phyloP scores from a whole-genome alignment of 2,329 filamentous ascomycete species.

The Alternaria gansuensis region DNA sequence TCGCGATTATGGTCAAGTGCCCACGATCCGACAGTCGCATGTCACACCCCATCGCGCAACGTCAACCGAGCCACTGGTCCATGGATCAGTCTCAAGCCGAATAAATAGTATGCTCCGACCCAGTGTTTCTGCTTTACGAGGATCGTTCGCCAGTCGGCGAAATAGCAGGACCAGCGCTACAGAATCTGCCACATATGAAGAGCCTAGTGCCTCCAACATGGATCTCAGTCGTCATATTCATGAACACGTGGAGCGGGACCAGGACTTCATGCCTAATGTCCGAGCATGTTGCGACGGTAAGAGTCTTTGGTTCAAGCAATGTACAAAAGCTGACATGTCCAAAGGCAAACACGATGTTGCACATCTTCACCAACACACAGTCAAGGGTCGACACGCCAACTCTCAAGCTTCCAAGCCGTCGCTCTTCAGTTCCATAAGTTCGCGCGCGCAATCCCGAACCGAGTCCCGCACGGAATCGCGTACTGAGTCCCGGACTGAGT shows the following conservation, averaged over 20 bases:
- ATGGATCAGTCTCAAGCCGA: constrained; percentile 58
- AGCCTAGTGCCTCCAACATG: constrained; percentile 74
- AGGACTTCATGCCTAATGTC: constrained; percentile 89
- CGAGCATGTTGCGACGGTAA: constrained; percentile 96
- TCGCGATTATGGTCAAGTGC: constrained; percentile 52
- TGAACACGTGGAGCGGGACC: constrained; percentile 77
- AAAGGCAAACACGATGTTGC: constrained; percentile 62
- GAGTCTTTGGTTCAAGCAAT: constrained; percentile 45
- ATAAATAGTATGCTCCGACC: constrained; percentile 58
- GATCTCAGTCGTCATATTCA: constrained; percentile 79
- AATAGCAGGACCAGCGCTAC: constrained; percentile 52
- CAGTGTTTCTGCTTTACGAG: constrained; percentile 52
- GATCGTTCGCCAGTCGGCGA: constrained; percentile 60
- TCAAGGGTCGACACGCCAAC: constrained; percentile 46
- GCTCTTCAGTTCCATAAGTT: constrained; percentile 46
- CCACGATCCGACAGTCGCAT: constrained; percentile 58
- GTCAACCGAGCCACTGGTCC: constrained; percentile 45
- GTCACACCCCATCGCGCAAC: constrained; percentile 40
- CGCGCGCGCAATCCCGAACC: constrained; percentile 45
- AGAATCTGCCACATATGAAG: constrained; percentile 57
- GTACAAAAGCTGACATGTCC: constrained; percentile 25
- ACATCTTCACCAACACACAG: constrained; percentile 51
- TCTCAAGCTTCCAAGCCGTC: constrained; percentile 39
- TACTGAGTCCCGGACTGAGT: constrained; percentile 36
- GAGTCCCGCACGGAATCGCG: constrained; percentile 33